A percentile compares a stretch with the other conserved stretches of the same genome.
These are phyloP conservation scores for Schizophyllum commune DNA, from an alignment of 1,284 basidiomycete genomes.

Conservation along the genomic window DNA sequence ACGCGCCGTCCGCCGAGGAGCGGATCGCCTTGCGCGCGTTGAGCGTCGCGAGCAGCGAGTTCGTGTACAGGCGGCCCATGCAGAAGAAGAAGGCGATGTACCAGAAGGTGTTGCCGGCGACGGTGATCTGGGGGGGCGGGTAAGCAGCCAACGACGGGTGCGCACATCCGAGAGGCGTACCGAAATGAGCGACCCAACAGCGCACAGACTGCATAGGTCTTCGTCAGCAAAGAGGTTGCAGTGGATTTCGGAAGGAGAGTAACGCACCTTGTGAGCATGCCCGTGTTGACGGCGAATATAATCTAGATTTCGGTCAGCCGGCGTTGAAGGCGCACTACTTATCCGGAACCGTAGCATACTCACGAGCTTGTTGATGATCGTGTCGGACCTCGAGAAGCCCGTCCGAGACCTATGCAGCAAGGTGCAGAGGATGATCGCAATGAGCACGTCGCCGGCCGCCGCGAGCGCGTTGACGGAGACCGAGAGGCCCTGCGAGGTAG, in stretches of 20 bases:
- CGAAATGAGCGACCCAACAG: conserved; percentile 42
- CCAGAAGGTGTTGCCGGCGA: conserved; percentile 36
- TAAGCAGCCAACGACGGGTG: too few species aligned
- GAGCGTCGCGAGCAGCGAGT: conserved; percentile 47
- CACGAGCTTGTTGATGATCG: conserved; percentile 41
- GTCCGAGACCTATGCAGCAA: conserved; percentile 47
- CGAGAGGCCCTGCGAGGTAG: conserved; percentile 27
- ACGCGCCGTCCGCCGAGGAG: conserved; percentile 27
- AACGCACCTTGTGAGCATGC: conserved; percentile 39
- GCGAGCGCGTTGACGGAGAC: conserved; percentile 47
- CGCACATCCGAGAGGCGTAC: too few species aligned
- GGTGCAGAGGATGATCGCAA: conserved; percentile 41
- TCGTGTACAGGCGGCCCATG: conserved; percentile 45
- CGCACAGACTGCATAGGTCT: conserved; percentile 31
- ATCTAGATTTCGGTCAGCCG: conserved; percentile 26
- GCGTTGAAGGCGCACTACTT: conserved; percentile 1
- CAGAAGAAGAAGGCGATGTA: conserved; percentile 52
- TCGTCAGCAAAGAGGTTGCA: background rate
- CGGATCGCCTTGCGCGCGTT: conserved; percentile 45
- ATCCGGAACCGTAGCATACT: too few species aligned
- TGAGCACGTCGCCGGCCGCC: conserved; percentile 47
- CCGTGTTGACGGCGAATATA: conserved; percentile 46
- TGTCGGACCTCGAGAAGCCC: conserved; percentile 46
- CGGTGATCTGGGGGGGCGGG: conserved; percentile 24
- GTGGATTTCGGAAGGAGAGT: background rate